Conservation (phyloP, 352 stramenopile genomes). For the Chrysophaeum taylorii region DNA sequence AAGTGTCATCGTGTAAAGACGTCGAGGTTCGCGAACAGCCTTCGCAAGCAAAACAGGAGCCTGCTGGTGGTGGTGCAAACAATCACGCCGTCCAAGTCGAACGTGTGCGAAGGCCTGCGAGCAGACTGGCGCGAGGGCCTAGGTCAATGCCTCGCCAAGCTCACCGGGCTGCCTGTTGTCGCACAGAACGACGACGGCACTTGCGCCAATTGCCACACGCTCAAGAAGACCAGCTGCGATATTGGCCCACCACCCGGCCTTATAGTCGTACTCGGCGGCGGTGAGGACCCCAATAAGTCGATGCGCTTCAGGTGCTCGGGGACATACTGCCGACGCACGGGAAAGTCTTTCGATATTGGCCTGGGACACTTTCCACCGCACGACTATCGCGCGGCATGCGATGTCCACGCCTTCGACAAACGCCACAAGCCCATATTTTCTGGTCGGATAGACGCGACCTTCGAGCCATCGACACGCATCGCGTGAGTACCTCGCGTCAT, state of each 20-base stretch:
- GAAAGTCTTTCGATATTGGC: background rate
- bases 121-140: background rate
- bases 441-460: too few relatives aligned
- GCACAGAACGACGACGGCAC: slow-evolving; percentile 9
- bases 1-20: too few relatives aligned
- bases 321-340: background rate
- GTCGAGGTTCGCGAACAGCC: too few relatives aligned
- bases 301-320: background rate
- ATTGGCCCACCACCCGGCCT: background rate
- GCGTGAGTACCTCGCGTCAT: too few relatives aligned
- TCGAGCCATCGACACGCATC: background rate
- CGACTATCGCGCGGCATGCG: background rate
- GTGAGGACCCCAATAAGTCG: slow-evolving; percentile 5
- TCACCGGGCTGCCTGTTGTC: background rate
- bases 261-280: slow-evolving; percentile 2
- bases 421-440: background rate
- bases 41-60: slow-evolving; percentile 7
- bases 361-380: background rate
- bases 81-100: background rate
- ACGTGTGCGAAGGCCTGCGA: slow-evolving; percentile 1
- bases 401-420: background rate
- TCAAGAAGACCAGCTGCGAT: background rate
- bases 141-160: background rate
- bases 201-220: background rate
- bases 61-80: slow-evolving; percentile 3